Percentiles rank a stretch among this genome's conserved stretches.
Evolutionary conservation across 192 early-diverging fungal genomes (phyloP).

Genomic region (Podila clonocystis): DNA sequence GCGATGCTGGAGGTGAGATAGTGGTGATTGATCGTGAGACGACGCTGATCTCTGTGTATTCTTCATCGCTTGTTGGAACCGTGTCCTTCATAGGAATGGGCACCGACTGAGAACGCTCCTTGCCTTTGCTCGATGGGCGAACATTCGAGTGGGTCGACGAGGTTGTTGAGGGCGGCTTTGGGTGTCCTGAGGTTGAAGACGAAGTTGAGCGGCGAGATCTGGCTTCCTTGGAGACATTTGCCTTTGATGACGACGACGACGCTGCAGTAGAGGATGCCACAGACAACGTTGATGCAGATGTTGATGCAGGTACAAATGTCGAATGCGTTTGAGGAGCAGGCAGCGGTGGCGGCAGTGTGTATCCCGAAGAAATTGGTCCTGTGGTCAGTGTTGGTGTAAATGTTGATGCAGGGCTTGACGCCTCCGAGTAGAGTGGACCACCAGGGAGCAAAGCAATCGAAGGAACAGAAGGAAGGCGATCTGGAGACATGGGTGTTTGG

Average conservation of each 20-base stretch:
- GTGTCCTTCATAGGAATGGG: not conserved
- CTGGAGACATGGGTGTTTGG: constrained; percentile 49
- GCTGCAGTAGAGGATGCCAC: not conserved
- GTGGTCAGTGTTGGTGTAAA: not conserved
- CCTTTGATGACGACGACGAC: not conserved
- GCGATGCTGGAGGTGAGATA: constrained; percentile 16
- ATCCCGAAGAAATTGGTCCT: not conserved
- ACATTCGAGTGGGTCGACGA: not conserved
- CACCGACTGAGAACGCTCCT: too few relatives aligned
- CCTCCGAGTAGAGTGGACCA: not conserved
- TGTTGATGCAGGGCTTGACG: not conserved
- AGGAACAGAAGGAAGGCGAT: constrained; percentile 12
- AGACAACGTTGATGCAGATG: not conserved
- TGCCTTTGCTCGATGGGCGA: too few relatives aligned
- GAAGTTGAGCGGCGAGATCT: not conserved
- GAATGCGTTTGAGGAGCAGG: constrained; percentile 5
- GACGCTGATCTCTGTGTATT: constrained; percentile 11
- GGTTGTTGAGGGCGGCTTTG: constrained; percentile 8
- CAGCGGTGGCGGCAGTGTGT: not conserved
- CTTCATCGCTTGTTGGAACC: not conserved
- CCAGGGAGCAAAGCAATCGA: not conserved
- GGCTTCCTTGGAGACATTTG: constrained; percentile 5
- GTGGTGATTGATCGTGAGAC: not conserved
- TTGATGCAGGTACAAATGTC: not conserved
- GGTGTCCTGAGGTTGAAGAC: not conserved